Conservation (phyloP, 2,329 filamentous ascomycete species). For the Pseudocercospora pini-densiflorae region DNA sequence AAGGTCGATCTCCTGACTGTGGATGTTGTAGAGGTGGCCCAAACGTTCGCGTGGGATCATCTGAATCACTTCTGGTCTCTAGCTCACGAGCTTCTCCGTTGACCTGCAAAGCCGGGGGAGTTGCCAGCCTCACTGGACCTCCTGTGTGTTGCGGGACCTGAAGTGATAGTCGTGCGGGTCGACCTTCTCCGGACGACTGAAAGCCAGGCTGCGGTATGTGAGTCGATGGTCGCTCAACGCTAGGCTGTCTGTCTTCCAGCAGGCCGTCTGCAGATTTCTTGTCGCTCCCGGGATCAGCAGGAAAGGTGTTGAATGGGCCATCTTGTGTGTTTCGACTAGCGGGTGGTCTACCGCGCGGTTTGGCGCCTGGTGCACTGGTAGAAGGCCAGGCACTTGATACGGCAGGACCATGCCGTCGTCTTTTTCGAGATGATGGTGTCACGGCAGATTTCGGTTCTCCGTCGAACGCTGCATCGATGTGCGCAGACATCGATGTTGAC, state of each 20-base stretch:
- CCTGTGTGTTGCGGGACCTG: conserved; percentile 67
- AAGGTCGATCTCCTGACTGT: neutral
- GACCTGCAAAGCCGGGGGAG: conserved; percentile 60
- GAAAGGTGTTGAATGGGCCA: conserved; percentile 71
- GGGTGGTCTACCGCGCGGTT: conserved; percentile 78
- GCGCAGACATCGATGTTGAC: conserved; percentile 57
- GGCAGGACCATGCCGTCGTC: conserved; percentile 77
- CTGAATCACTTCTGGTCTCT: conserved; percentile 29
- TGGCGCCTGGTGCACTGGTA: conserved; percentile 68
- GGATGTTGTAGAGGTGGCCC: neutral
- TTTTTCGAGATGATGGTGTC: conserved; percentile 63
- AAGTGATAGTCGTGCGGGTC: conserved; percentile 61
- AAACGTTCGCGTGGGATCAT: conserved; percentile 25
- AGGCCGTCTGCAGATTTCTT: conserved; percentile 19
- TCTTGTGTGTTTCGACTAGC: conserved; percentile 70
- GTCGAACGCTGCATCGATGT: conserved; percentile 53
- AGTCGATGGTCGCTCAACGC: conserved; percentile 55
- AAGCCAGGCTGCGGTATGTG: conserved; percentile 51
- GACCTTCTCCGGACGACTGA: conserved; percentile 30
- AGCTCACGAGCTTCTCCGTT: conserved; percentile 51
- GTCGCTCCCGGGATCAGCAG: conserved; percentile 57
- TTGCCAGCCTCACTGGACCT: conserved; percentile 66
- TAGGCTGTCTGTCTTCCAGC: conserved; percentile 9
- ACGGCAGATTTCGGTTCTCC: conserved; percentile 72
- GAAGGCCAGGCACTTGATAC: conserved; percentile 88